A percentile compares a stretch with the other conserved stretches of the same genome.
Evolutionary conservation across 768 basidiomycete species (phyloP).

Genomic region (Pulveroboletus sp.): DNA sequence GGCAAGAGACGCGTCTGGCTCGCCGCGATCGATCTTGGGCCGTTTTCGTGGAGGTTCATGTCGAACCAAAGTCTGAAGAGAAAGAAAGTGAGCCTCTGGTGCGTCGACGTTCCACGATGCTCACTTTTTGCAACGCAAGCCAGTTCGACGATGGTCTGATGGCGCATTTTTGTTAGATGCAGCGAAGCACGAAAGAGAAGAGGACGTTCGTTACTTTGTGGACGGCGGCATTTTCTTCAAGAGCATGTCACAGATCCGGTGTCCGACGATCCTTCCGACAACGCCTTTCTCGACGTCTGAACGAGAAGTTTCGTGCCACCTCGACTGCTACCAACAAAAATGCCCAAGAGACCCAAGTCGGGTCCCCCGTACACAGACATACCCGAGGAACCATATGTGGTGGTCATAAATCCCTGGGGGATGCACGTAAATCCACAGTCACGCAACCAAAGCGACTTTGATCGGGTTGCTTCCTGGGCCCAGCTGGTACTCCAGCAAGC

Average conservation of each 20-base stretch:
- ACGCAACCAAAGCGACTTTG: conserved; percentile 15
- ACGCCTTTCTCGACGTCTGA: not conserved
- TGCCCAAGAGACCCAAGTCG: conserved; percentile 20
- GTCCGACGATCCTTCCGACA: conserved; percentile 12
- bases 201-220: conserved; percentile 11
- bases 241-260: conserved; percentile 8
- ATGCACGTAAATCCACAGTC: conserved; percentile 1
- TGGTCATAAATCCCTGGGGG: conserved; percentile 25
- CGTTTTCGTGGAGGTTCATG: conserved; percentile 14
- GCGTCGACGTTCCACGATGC: conserved; percentile 2
- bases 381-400: conserved; percentile 19
- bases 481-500: conserved; percentile 20
- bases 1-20: not conserved
- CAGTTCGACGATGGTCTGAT: conserved; percentile 48
- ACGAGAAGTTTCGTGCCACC: no score
- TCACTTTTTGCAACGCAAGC: conserved; percentile 52
- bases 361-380: conserved; percentile 27
- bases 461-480: conserved; percentile 25
- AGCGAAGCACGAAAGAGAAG: not conserved
- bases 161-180: conserved; percentile 3
- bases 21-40: conserved; percentile 13
- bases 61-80: conserved; percentile 4
- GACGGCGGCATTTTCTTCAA: conserved; percentile 5
- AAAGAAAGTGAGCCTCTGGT: not conserved
- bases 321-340: not conserved